A percentile compares a stretch with the other conserved stretches of the same genome.
Evolutionary conservation across 495 filamentous ascomycete species (phyloP).

Genomic region (Geoglossum glabrum): DNA sequence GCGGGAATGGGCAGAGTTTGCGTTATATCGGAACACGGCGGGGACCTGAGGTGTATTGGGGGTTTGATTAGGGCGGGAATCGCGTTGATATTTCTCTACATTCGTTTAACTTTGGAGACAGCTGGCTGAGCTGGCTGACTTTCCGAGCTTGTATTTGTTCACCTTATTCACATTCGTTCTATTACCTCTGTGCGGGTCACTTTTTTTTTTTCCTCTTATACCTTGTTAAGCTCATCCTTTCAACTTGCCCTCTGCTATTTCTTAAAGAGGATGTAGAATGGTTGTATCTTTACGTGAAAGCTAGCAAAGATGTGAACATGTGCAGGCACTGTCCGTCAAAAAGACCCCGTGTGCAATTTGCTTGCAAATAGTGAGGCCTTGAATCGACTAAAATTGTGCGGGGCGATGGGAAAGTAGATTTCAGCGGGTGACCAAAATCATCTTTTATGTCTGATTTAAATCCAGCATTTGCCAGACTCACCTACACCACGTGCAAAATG

Average conservation of each 20-base stretch:
- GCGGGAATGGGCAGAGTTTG: conserved; percentile 4
- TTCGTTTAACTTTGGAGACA: conserved; percentile 31
- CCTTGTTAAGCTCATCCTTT: background rate
- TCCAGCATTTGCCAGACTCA: background rate
- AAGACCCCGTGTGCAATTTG: background rate
- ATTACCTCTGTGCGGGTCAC: conserved; percentile 21
- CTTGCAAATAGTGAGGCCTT: background rate
- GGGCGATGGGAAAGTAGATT: background rate
- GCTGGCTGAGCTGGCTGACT: conserved; percentile 19
- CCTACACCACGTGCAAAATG: background rate
- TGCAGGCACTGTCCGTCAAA: background rate
- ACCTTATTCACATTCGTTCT: conserved; percentile 11
- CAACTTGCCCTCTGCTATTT: background rate
- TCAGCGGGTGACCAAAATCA: no score
- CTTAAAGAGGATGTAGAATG: background rate
- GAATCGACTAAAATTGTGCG: background rate
- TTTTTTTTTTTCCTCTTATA: conserved; percentile 7
- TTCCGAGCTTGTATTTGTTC: conserved; percentile 16
- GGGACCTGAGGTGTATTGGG: conserved; percentile 4
- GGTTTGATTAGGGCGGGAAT: conserved; percentile 13
- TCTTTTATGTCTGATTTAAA: no score
- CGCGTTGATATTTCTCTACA: conserved; percentile 23
- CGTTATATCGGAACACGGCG: conserved; percentile 10
- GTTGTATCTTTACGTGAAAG: background rate
- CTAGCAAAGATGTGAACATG: conserved; percentile 1